Evolutionary conservation across 2,329 filamentous ascomycete species (phyloP).

Genomic region (Claviceps lovelessii): DNA sequence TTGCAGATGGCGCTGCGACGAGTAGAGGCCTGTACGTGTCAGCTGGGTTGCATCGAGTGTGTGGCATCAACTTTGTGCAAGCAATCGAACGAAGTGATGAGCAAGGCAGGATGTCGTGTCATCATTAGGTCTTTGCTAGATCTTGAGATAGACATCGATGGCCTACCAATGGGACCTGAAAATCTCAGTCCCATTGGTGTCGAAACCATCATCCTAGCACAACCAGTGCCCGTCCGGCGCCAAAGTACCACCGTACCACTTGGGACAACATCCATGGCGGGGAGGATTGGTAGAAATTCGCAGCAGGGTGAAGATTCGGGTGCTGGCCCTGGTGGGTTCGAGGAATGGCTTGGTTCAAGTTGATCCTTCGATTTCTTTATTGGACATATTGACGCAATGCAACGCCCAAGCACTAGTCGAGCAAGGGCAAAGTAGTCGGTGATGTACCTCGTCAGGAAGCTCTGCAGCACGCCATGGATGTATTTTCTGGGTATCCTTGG

Average conservation of each 20-base stretch:
- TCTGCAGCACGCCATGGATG: no score
- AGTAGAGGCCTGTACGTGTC: slow-evolving; percentile 62
- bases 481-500: no score
- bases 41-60: slow-evolving; percentile 77
- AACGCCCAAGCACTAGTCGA: background rate
- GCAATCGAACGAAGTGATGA: slow-evolving; percentile 82
- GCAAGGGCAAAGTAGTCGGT: background rate
- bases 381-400: no score
- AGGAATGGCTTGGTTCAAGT: slow-evolving; percentile 9
- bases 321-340: slow-evolving; percentile 13
- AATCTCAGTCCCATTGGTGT: slow-evolving; percentile 53
- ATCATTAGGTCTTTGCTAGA: slow-evolving; percentile 64
- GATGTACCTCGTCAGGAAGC: no score
- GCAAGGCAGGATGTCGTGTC: slow-evolving; percentile 73
- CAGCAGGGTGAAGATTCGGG: slow-evolving; percentile 10
- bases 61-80: slow-evolving; percentile 75
- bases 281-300: slow-evolving; percentile 3
- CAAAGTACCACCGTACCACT: background rate
- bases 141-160: slow-evolving; percentile 65
- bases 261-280: background rate
- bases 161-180: slow-evolving; percentile 75
- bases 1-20: slow-evolving; percentile 62
- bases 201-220: slow-evolving; percentile 68
- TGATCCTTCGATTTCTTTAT: background rate
- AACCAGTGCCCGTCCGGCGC: slow-evolving; percentile 38